Evolutionary conservation across 352 stramenopile genomes (phyloP).

Genomic region (Globisporangium sylvaticum): DNA sequence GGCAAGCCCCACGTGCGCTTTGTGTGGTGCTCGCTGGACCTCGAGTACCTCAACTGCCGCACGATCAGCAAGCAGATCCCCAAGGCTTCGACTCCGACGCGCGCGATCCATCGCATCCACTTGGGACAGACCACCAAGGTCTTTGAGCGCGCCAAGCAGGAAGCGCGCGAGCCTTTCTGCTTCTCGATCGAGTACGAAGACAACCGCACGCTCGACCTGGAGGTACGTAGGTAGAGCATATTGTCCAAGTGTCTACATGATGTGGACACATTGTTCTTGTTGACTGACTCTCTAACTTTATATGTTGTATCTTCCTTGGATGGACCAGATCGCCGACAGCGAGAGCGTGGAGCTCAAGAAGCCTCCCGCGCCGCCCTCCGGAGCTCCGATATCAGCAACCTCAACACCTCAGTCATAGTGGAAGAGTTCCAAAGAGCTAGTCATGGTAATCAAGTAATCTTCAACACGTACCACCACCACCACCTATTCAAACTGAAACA

Average conservation of each 20-base stretch:
- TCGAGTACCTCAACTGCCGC: constrained; percentile 77
- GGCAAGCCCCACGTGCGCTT: constrained; percentile 77
- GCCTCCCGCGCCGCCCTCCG: background rate
- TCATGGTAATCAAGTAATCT: background rate
- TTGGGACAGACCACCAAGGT: constrained; percentile 54
- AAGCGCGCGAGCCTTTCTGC: constrained; percentile 44
- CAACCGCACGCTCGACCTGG: constrained; percentile 61
- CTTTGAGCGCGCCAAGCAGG: constrained; percentile 60
- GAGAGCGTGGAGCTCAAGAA: constrained; percentile 53
- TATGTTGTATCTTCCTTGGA: background rate
- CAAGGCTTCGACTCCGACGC: constrained; percentile 62
- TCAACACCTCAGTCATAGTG: background rate
- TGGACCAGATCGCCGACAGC: constrained; percentile 51
- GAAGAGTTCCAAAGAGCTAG: no score
- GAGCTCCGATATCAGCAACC: background rate
- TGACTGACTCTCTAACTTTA: background rate
- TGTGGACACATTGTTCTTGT: background rate
- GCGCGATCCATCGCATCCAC: constrained; percentile 34
- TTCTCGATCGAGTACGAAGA: constrained; percentile 83
- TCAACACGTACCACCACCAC: background rate
- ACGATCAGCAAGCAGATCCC: constrained; percentile 36
- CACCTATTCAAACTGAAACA: background rate
- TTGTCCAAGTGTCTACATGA: background rate
- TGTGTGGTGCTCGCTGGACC: constrained; percentile 70
- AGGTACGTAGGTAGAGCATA: constrained; percentile 27